A percentile compares a stretch with the other conserved stretches of the same genome.
Evolutionary conservation across 148 eudicot species (phyloP).

Genomic region (Chenopodium album): DNA sequence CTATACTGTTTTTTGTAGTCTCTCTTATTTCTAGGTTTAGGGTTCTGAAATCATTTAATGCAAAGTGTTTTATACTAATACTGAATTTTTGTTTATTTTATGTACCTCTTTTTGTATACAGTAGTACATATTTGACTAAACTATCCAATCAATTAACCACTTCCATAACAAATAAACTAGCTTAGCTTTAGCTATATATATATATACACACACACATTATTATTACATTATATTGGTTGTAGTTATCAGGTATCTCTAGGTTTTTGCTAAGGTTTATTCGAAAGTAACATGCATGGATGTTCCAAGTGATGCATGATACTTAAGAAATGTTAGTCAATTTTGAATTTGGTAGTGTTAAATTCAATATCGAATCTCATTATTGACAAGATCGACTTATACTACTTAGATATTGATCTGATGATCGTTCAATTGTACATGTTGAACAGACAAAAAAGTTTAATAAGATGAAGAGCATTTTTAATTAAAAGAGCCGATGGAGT

Average conservation of each 20-base stretch:
- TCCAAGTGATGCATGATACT: background rate
- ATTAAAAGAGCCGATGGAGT: too few relatives aligned
- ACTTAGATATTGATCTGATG: too few relatives aligned
- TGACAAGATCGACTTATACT: too few relatives aligned
- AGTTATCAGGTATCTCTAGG: slow-evolving; percentile 10
- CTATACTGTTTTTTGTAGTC: slow-evolving; percentile 8
- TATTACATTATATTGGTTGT: background rate
- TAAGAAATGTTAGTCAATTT: background rate
- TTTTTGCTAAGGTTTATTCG: slow-evolving; percentile 5
- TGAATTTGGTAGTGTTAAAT: background rate
- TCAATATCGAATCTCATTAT: too few relatives aligned
- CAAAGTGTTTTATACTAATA: slow-evolving; percentile 11
- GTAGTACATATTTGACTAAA: slow-evolving; percentile 11
- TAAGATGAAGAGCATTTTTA: background rate
- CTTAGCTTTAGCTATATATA: background rate
- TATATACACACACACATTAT: too few relatives aligned
- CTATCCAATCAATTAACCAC: background rate
- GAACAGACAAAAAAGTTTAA: background rate
- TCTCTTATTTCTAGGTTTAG: slow-evolving; percentile 35
- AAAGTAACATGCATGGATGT: background rate
- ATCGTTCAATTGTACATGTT: too few relatives aligned
- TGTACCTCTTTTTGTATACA: background rate
- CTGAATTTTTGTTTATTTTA: slow-evolving; percentile 5
- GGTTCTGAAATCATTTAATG: slow-evolving; percentile 35
- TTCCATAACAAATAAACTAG: background rate